Percentiles rank a stretch among this genome's conserved stretches.
Conservation (phyloP, 1,284 basidiomycete species). For the Boletellus deceptivus region DNA sequence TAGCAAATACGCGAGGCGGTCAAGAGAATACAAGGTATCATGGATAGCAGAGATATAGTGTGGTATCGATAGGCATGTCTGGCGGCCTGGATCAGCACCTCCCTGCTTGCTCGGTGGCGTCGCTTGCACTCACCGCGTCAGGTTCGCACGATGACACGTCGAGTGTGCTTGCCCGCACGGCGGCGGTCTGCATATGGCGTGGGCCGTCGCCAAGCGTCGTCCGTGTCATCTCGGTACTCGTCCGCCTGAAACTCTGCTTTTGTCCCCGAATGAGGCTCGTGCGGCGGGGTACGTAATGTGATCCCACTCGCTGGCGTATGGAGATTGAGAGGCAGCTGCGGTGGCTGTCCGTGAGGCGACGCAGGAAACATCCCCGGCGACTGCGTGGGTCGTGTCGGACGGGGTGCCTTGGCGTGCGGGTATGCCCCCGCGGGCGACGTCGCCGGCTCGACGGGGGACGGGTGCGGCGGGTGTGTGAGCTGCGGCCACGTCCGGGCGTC, state of each 20-base stretch:
- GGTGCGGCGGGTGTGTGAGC: slow-evolving; percentile 11
- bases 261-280: slow-evolving; percentile 35
- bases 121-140: slow-evolving; percentile 29
- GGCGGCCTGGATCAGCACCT: no score
- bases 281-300: slow-evolving; percentile 45
- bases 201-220: slow-evolving; percentile 64
- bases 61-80: no score
- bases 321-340: slow-evolving; percentile 42
- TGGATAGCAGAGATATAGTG: no score
- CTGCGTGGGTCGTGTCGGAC: slow-evolving; percentile 29
- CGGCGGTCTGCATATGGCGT: slow-evolving; percentile 67
- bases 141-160: slow-evolving; percentile 55
- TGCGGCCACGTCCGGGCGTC: slow-evolving; percentile 4
- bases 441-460: slow-evolving; percentile 25
- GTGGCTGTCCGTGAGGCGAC: slow-evolving; percentile 34
- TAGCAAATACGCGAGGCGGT: no score
- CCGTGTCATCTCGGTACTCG: slow-evolving; percentile 48
- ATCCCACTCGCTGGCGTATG: slow-evolving; percentile 36
- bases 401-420: slow-evolving; percentile 23
- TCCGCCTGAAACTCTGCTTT: slow-evolving; percentile 43
- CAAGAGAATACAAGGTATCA: no score
- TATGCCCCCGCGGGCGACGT: slow-evolving; percentile 12
- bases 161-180: slow-evolving; percentile 71
- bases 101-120: slow-evolving; percentile 1
- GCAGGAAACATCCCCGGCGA: slow-evolving; percentile 27